Percentiles rank a stretch among this genome's conserved stretches.
These are phyloP conservation scores for Phytophthora fragariaefolia DNA, from an alignment of 352 stramenopile genomes.

Conservation along the genomic window DNA sequence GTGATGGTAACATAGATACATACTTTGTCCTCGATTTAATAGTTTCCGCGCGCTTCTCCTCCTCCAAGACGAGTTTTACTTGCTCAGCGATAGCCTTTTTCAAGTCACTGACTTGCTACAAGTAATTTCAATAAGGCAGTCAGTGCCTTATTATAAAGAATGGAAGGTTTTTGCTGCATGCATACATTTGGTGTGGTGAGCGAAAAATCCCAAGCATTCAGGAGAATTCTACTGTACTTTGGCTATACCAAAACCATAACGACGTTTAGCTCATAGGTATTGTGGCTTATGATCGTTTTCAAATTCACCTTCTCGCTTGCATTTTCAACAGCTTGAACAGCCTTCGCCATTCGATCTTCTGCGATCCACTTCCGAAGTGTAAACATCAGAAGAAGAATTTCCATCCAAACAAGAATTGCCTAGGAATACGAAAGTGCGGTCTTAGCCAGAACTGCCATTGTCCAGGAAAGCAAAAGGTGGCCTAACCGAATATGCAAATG, in stretches of 20 bases:
- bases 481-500: slow-evolving; percentile 58
- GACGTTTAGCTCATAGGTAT: neutral
- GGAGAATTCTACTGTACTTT: slow-evolving; percentile 62
- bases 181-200: slow-evolving; percentile 51
- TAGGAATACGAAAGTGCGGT: slow-evolving; percentile 19
- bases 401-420: slow-evolving; percentile 54
- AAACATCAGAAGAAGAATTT: slow-evolving; percentile 59
- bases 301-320: slow-evolving; percentile 42
- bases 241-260: slow-evolving; percentile 35
- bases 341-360: slow-evolving; percentile 72
- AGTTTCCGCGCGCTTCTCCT: slow-evolving; percentile 60
- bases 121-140: neutral
- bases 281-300: neutral
- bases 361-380: slow-evolving; percentile 75
- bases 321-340: slow-evolving; percentile 58
- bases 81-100: slow-evolving; percentile 68
- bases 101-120: slow-evolving; percentile 63
- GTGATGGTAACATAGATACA: neutral
- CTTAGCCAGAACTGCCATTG: neutral
- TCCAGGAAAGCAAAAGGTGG: neutral
- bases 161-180: too few species aligned
- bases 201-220: slow-evolving; percentile 83
- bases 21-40: slow-evolving; percentile 61
- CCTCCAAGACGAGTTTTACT: slow-evolving; percentile 59
- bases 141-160: slow-evolving; percentile 2